Evolutionary conservation across 2,329 filamentous ascomycete species (phyloP), one percentile per base, ranked within the genome.

Genomic region (Trichothecium sympodiale): DNA sequence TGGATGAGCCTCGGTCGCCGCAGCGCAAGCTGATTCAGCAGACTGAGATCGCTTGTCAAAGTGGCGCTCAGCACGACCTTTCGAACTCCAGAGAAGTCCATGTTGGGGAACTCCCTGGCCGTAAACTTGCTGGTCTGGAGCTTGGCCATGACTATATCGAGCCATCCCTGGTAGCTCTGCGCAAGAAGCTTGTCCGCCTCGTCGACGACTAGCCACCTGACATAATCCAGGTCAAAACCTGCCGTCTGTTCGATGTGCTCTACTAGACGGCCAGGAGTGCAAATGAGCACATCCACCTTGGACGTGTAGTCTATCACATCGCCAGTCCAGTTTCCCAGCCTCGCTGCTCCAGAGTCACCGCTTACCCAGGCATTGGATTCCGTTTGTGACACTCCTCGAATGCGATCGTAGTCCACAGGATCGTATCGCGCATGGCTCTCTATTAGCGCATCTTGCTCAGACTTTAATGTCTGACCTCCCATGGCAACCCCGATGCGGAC

Each of bases 41-140:
- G 79, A 26, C 82, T 83, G 33, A 94, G 64, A 50, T 96, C 87
- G 38, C 78, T 73, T 2, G 88, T 94, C 76, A 96, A 86, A 0
- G 89, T 95, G 5, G 89, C 91, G 54, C 86, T 94, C 3, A 95
- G 69, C 35, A 96, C 72, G 14, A 95, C 69, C 58, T 95, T 96
- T 34, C 79, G 76, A 3, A 91, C 65, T 13, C 66, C 69, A 5
- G 59, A 62, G 29, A 67, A 59, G 36, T 67, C 65, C 37, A 67
- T 65, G 34, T 71, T 64, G 16, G 65, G 64, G 42, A 71, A 69
- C 44, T 75, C 69, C 33, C 72, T 62, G 3, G 65, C 60, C 17
- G 68, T 65, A 44, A 67, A 67, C 29, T 65, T 64, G 3, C 55
- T 54, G 2, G 54, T 56, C 27, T 67, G 65, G 41, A 84, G 65